Evolutionary conservation across 2,329 filamentous ascomycete genomes (phyloP), one percentile per base, ranked within the genome.

Genomic region (Didymella arachidicola): DNA sequence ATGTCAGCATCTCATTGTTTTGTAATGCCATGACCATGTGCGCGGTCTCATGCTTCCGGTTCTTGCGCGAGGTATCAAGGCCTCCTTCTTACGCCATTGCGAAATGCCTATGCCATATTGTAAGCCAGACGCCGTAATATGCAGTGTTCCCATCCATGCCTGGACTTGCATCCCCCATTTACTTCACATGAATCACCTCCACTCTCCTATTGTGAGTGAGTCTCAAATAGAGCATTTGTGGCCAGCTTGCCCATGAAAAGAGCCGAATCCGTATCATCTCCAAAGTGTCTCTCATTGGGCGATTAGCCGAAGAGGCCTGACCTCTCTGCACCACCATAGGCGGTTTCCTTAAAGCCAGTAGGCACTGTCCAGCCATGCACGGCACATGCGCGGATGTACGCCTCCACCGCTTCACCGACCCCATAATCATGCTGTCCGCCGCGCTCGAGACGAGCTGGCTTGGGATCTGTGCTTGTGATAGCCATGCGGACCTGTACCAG

Each of bases 401-500:
- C 92, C 0, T 87, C 84, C 1, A 92, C 80, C 0, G 92, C 93
- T 72, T 96, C 92, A 0, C 72, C 73, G 5, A 91, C 82, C 0
- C 81, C 79, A 70, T 97, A 96, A 62, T 90, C 84, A 4, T 47
- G 42, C 4, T 63, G 41, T 10, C 60, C 57, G 36, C 65, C 34
- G 2, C 38, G 59, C 18, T 83, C 81, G 12, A 97, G 79, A n/a
- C 90, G 84, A 16, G 92, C 93, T 0, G 92, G 91, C 41, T 75
- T 78, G 0, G 89, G 91, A 0, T 95, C 89, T 1, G 80, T 79
- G 47, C 84, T 89, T 53, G 82, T 86, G 14, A 97, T 85, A 0
- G 91, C 91, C 78, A 96, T 79, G 22, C 90, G 88, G 25, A 97
- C 88, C 74, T 96, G 91, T 26, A 96, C 74, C 14, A 97, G 79